phyloP scores from a whole-genome alignment of 1,139 yeast species.

The Blastobotrys serpentis region DNA sequence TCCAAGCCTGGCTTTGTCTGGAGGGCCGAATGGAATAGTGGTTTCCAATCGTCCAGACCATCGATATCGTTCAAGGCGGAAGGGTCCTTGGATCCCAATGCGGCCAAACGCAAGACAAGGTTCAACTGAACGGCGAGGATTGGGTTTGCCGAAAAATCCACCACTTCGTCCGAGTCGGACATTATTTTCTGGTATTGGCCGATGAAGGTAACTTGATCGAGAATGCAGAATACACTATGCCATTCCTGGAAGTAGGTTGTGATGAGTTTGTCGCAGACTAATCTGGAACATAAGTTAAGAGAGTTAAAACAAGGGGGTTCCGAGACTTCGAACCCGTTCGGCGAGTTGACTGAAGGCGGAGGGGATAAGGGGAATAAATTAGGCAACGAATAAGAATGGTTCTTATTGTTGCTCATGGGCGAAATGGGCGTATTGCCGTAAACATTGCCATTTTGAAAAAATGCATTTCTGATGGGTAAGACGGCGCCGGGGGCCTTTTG shows the following conservation, averaged over 20 bases:
- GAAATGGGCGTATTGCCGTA: neutral
- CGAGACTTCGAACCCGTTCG: neutral
- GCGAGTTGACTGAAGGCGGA: slow-evolving; percentile 3
- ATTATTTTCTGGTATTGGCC: slow-evolving; percentile 52
- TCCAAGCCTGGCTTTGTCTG: slow-evolving; percentile 62
- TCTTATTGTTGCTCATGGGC: neutral
- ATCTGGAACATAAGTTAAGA: slow-evolving; percentile 25
- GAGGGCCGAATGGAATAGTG: slow-evolving; percentile 51
- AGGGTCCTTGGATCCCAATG: slow-evolving; percentile 25
- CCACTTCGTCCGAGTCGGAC: slow-evolving; percentile 12
- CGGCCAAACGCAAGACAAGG: slow-evolving; percentile 46
- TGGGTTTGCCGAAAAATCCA: slow-evolving; percentile 12
- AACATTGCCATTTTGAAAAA: neutral
- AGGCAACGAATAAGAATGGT: neutral
- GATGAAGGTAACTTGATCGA: slow-evolving; percentile 65
- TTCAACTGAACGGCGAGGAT: slow-evolving; percentile 43
- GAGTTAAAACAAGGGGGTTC: slow-evolving; percentile 9
- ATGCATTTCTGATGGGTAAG: neutral
- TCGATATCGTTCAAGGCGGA: slow-evolving; percentile 12
- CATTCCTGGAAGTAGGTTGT: slow-evolving; percentile 70
- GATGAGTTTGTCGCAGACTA: slow-evolving; percentile 36
- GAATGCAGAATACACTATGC: slow-evolving; percentile 67
- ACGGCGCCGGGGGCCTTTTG: slow-evolving; percentile 27
- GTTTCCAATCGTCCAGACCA: slow-evolving; percentile 29
- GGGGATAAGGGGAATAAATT: slow-evolving; percentile 2